phyloP scores from a whole-genome alignment of 352 stramenopile species.

The Phytophthora brassicae region DNA sequence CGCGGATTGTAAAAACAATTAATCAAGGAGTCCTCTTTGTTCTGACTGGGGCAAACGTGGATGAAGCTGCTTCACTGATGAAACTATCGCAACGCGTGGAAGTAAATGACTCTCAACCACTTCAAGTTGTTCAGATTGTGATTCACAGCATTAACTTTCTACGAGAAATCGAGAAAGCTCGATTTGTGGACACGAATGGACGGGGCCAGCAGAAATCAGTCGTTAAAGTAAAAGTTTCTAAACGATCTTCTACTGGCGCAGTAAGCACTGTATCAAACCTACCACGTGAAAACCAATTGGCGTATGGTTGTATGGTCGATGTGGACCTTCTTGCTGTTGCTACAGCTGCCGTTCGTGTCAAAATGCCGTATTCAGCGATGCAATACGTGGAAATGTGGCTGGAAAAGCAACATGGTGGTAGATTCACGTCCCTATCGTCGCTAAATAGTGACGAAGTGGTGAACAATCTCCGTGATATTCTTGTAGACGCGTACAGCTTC shows the following conservation, averaged over 20 bases:
- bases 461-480: slow-evolving; percentile 45
- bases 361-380: slow-evolving; percentile 89
- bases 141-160: slow-evolving; percentile 84
- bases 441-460: slow-evolving; percentile 32
- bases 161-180: slow-evolving; percentile 69
- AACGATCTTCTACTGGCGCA: slow-evolving; percentile 6
- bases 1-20: slow-evolving; percentile 25
- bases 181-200: slow-evolving; percentile 72
- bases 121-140: slow-evolving; percentile 63
- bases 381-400: slow-evolving; percentile 90
- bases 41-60: slow-evolving; percentile 19
- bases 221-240: slow-evolving; percentile 23
- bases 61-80: background rate
- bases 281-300: slow-evolving; percentile 26
- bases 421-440: slow-evolving; percentile 42
- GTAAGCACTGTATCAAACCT: background rate
- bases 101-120: slow-evolving; percentile 23
- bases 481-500: slow-evolving; percentile 66
- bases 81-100: background rate
- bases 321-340: slow-evolving; percentile 69
- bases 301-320: slow-evolving; percentile 66
- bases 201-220: slow-evolving; percentile 7
- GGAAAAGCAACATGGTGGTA: slow-evolving; percentile 54
- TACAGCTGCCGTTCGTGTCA: slow-evolving; percentile 57
- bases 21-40: slow-evolving; percentile 51